A percentile compares a stretch with the other conserved stretches of the same genome.
Evolutionary conservation across 1,284 basidiomycete species (phyloP).

Genomic region (Moniliophthora roreri): DNA sequence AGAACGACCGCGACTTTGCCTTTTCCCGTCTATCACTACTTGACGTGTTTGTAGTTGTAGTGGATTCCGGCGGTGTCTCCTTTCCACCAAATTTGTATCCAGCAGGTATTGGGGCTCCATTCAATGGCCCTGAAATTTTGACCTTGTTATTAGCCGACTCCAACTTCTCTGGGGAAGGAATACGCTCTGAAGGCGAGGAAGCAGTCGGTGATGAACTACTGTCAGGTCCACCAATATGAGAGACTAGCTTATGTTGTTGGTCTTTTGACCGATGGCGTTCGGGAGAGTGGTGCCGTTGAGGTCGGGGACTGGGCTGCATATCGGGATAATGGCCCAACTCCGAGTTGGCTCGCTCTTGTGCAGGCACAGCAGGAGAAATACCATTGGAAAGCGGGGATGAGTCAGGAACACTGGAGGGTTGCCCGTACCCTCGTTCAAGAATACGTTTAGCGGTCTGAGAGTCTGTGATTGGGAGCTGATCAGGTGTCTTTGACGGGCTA

Average conservation of each 20-base stretch:
- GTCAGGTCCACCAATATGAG: constrained; percentile 50
- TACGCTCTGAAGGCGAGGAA: constrained; percentile 45
- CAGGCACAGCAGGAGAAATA: constrained; percentile 27
- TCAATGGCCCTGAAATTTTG: constrained; percentile 89
- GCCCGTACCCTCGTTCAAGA: constrained; percentile 40
- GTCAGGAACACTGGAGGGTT: constrained; percentile 48
- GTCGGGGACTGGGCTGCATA: constrained; percentile 42
- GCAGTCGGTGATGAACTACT: constrained; percentile 41
- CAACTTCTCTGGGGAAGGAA: constrained; percentile 59
- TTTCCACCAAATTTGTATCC: constrained; percentile 88
- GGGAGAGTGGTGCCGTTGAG: constrained; percentile 46
- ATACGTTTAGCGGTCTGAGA: constrained; percentile 38
- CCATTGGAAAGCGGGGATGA: constrained; percentile 56
- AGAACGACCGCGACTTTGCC: constrained; percentile 87
- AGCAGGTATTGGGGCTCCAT: constrained; percentile 81
- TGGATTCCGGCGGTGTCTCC: constrained; percentile 50
- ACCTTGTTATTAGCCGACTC: constrained; percentile 55
- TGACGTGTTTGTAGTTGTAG: constrained; percentile 33
- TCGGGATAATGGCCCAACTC: constrained; percentile 79
- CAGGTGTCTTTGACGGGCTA: constrained; percentile 55
- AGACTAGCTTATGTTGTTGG: constrained; percentile 52
- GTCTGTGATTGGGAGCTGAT: constrained; percentile 38
- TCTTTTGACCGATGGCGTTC: constrained; percentile 55
- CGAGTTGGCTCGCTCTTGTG: constrained; percentile 60
- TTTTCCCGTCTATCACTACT: constrained; percentile 76